Evolutionary conservation across 2,329 filamentous ascomycete species (phyloP), one percentile per base, ranked within the genome.

Genomic region (Colletotrichum sp.): DNA sequence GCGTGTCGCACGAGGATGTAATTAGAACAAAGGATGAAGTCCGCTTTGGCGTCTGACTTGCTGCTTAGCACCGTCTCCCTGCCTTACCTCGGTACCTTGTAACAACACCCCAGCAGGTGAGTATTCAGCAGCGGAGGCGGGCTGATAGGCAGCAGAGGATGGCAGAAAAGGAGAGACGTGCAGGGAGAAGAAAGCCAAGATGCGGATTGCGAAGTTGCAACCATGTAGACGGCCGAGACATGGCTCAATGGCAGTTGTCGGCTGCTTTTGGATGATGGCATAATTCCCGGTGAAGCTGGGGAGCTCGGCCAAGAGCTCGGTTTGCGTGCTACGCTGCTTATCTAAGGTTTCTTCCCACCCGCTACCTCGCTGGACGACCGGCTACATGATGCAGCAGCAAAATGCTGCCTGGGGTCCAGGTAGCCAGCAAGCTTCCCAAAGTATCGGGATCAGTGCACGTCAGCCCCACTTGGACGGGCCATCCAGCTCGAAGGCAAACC

Each of bases 1-100:
- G 34, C 64, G 18, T 21, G 28, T 36, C 32, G 55, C 60, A 44
- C 49, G 60, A 65, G 10, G 63, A 73, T 52, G 52, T 28, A 60
- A 26, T 32, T 10, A 32, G 72, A 72, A 69, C 65, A 69, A 76
- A 69, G 59, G 63, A 36, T 76, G 74, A 36, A 68, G 70, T 76
- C 30, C 57, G 71, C 59, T 60, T 73, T 73, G 57, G 34, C 74
- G 34, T 69, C 70, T 73, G 57, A 66, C 74, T 52, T 24, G 12
- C 16, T 76, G 39, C 44, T 59, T 73, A 76, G 73, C 64, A 8
- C 59, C 32, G 26, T 69, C 34, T 62, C 69, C 32, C 28, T 64
- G 59, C 74, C 64, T 74, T 64, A 49, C 74, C 64, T 74, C 70
- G 70, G 63, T 63, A 57, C 74, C 21, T 34, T 69, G 65, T 36